These are phyloP conservation scores for Lachancea nothofagi DNA, from an alignment of 805 yeast species.

Conservation along the genomic window DNA sequence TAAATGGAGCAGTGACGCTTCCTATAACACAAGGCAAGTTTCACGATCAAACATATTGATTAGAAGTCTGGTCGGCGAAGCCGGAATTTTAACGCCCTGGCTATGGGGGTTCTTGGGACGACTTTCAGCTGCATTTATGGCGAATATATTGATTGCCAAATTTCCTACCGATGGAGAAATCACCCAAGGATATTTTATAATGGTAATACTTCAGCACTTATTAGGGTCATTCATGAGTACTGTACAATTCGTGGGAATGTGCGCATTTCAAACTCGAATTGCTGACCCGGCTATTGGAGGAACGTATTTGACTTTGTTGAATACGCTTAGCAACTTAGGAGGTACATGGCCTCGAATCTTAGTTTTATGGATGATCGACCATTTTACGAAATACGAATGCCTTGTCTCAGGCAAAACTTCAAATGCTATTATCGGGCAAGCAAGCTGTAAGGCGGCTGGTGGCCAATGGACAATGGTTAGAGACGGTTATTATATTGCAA, in stretches of 20 bases:
- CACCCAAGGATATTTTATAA: constrained; percentile 47
- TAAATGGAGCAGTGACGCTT: constrained; percentile 52
- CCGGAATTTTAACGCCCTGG: constrained; percentile 82
- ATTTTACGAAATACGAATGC: constrained; percentile 65
- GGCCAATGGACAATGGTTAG: constrained; percentile 51
- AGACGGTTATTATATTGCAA: constrained; percentile 86
- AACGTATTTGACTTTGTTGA: constrained; percentile 93
- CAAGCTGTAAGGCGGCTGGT: constrained; percentile 44
- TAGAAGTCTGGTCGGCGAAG: constrained; percentile 25
- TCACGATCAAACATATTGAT: constrained; percentile 9
- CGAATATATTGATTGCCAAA: constrained; percentile 62
- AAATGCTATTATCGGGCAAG: constrained; percentile 39
- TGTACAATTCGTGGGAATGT: constrained; percentile 87
- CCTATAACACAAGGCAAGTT: neutral
- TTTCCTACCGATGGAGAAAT: constrained; percentile 61
- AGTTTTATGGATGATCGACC: constrained; percentile 73
- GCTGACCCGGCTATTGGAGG: constrained; percentile 97
- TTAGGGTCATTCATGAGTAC: constrained; percentile 90
- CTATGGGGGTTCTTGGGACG: constrained; percentile 80
- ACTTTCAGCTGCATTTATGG: constrained; percentile 64
- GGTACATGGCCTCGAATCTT: constrained; percentile 97
- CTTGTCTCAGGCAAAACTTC: constrained; percentile 19
- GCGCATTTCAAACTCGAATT: constrained; percentile 90
- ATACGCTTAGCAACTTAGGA: constrained; percentile 87
- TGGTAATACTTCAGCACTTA: constrained; percentile 76